A percentile compares a stretch with the other conserved stretches of the same genome.
phyloP scores from a whole-genome alignment of 192 early-diverging fungal genomes.

The Thoreauomyces humboldtii region DNA sequence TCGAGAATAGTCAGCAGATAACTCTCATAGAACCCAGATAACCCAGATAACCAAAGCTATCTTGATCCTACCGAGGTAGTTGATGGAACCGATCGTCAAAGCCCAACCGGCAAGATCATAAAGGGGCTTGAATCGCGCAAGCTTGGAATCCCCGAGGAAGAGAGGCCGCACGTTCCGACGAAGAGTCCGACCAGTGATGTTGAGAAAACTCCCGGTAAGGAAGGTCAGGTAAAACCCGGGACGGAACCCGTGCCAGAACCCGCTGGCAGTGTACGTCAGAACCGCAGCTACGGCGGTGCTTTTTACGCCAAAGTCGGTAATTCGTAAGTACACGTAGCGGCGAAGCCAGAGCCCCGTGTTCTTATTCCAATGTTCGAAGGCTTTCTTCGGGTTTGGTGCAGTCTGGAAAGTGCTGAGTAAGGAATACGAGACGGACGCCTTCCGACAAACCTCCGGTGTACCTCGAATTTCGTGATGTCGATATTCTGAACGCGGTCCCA shows the following conservation, averaged over 20 bases:
- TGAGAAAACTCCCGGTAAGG: slow-evolving; percentile 54
- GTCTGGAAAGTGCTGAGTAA: slow-evolving; percentile 64
- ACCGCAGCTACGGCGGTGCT: slow-evolving; percentile 60
- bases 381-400: slow-evolving; percentile 68
- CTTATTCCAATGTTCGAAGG: slow-evolving; percentile 89
- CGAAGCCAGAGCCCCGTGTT: slow-evolving; percentile 85
- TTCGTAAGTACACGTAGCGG: slow-evolving; percentile 78
- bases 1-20: too few relatives aligned
- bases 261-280: slow-evolving; percentile 76
- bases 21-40: too few relatives aligned
- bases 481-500: slow-evolving; percentile 83
- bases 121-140: slow-evolving; percentile 41
- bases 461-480: slow-evolving; percentile 67
- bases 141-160: slow-evolving; percentile 38
- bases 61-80: too few relatives aligned
- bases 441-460: too few relatives aligned
- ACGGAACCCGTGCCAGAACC: slow-evolving; percentile 96
- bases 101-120: slow-evolving; percentile 75
- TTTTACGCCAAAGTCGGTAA: slow-evolving; percentile 51
- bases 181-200: slow-evolving; percentile 52
- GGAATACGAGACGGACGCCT: too few relatives aligned
- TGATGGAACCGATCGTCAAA: slow-evolving; percentile 61
- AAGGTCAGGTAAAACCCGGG: slow-evolving; percentile 66
- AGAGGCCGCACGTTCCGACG: slow-evolving; percentile 65
- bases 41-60: too few relatives aligned